Evolutionary conservation across 2,329 filamentous ascomycete species (phyloP).

Genomic region (Colletotrichum nymphaeae): DNA sequence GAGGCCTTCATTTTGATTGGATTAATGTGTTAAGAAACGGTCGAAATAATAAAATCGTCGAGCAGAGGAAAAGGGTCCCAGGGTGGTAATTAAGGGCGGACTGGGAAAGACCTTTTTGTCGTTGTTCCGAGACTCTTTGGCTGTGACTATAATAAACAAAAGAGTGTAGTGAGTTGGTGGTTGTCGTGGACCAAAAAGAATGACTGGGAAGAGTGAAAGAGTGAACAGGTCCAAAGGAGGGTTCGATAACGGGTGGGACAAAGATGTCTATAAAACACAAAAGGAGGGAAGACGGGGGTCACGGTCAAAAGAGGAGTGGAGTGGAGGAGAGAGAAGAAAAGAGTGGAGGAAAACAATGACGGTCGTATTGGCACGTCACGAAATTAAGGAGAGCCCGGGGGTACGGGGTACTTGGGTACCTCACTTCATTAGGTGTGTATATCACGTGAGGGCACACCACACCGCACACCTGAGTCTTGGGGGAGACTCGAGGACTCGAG

Average conservation of each 20-base stretch:
- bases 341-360: constrained; percentile 31
- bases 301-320: too few relatives aligned
- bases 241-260: constrained; percentile 23
- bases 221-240: not conserved
- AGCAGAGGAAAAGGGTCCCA: constrained; percentile 4
- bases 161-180: constrained; percentile 22
- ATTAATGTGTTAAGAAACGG: not conserved
- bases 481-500: too few relatives aligned
- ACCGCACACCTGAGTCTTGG: too few relatives aligned
- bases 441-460: not conserved
- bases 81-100: not conserved
- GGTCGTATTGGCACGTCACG: constrained; percentile 29
- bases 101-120: not conserved
- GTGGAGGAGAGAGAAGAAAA: not conserved
- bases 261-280: constrained; percentile 17
- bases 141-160: constrained; percentile 25
- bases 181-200: constrained; percentile 33
- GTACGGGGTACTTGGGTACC: not conserved
- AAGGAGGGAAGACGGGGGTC: not conserved
- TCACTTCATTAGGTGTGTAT: too few relatives aligned
- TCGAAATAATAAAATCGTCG: not conserved
- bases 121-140: constrained; percentile 17
- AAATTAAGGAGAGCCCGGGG: constrained; percentile 32
- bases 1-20: constrained; percentile 50
- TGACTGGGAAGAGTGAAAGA: constrained; percentile 19